Evolutionary conservation across 208 protist genomes (phyloP), one percentile per base, ranked within the genome.

Genomic region (Leishmania arabica): DNA sequence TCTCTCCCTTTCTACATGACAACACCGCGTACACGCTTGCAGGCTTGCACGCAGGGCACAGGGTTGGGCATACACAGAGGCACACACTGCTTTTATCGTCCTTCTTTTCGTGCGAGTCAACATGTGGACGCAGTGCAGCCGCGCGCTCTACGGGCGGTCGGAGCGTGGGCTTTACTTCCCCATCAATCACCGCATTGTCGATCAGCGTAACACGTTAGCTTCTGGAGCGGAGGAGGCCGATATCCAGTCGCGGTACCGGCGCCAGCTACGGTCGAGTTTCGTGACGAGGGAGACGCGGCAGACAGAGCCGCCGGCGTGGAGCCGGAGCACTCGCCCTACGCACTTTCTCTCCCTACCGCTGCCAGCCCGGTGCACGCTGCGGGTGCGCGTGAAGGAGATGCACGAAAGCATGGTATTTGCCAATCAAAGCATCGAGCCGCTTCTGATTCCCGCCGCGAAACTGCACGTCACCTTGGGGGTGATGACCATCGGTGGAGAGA

Each of bases 401-500:
- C 88, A 92, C 80, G 80, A 92, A 54, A 79, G 88, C n/a, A 90
- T 96, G 69, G 60, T 93, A 3, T 97, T 96, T 77, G 79, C 91
- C 8, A 82, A 95, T 64, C 83, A 88, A 56, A 74, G 87, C 45
- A 80, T 92, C 70, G 84, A 87, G 71, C 73, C 84, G n/a, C 80
- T 97, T 54, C 87, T 97, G 65, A 86, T 96, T 49, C 93, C 95
- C 19, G 45, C 87, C 19, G 62, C 88, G 47, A 88, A 86, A 79
- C 84, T 97, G 45, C 95, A 97, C 86, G 88, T 97, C 76, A 97
- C 95, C 34, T 80, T 97, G 64, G 88, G 91, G n/a, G 94, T 97
- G 34, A 88, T 96, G 86, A 89, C 90, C 24, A 79, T 97, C 49
- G 71, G 27, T 71, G 24, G 42, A 27, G 74, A 24, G 8, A 37